Evolutionary conservation across 2,329 filamentous ascomycete genomes (phyloP), one percentile per base, ranked within the genome.

Genomic region (Penicillium brasilianum): DNA sequence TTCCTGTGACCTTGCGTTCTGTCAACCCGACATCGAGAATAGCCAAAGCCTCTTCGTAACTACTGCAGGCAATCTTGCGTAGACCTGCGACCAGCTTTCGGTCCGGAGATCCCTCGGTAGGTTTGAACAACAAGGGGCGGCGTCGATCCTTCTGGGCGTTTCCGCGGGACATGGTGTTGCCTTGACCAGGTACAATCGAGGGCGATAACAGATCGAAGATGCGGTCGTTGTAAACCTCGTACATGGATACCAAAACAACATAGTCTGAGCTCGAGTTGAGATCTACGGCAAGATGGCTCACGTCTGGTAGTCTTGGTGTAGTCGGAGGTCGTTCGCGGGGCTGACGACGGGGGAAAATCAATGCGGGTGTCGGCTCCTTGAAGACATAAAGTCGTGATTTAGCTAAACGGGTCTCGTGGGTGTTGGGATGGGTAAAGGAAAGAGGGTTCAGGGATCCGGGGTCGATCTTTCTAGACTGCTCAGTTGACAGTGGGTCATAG

Each of bases 221-320:
- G 37, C 93, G 89, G 78, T 99, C 94, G 73, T 99, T 99, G 81
- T 99, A 97, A 1, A 99, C 94, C 76, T 99, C 95, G 77, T 98
- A 98, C 93, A 99, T 99, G 57, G 93, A 97, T 22, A 99, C 84
- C 11, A 99, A 82, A 57, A 99, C 88, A 4, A 90, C 90, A 69
- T 97, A 97, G 68, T 97, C 92, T 57, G 89, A 87, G 20, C 85
- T 85, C 0, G 83, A 82, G 63, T 93, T 90, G 51, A 87, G 82
- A 0, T 87, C 83, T 0, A 96, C 83, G 4, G 84, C 80, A 46
- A 96, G 81, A 55, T 88, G 83, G 76, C 88, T 87, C 55, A 97
- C 87, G 65, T 93, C 88, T 9, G 94, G 94, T 6, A 83, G 80
- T 60, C 90, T 87, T 1, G 93, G 91, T 5, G 95, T 81, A 2